Conservation (phyloP, 148 eudicot genomes). For the Limonium bicolor region DNA sequence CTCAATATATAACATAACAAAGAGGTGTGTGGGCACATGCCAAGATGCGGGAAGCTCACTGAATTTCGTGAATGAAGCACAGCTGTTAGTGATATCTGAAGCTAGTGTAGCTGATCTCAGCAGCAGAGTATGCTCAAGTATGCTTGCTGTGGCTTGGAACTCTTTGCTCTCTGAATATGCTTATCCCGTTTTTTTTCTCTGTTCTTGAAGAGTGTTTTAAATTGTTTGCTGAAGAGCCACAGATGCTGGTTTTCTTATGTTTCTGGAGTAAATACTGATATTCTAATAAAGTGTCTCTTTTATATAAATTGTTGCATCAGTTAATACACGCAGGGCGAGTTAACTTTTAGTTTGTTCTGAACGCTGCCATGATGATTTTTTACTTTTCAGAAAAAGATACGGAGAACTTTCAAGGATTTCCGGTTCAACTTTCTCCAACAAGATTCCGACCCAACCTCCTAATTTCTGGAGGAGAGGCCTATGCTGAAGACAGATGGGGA, state of each 20-base stretch:
- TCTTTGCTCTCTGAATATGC: too few species aligned
- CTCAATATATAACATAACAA: constrained; percentile 14
- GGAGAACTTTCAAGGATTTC: constrained; percentile 18
- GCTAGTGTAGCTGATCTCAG: constrained; percentile 77
- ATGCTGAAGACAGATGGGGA: constrained; percentile 72
- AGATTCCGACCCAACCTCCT: constrained; percentile 91
- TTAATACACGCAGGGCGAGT: too few species aligned
- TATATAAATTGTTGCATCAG: too few species aligned
- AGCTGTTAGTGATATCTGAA: constrained; percentile 72
- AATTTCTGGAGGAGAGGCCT: constrained; percentile 76
- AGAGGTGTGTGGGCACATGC: constrained; percentile 28
- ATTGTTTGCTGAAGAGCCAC: too few species aligned
- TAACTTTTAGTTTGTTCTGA: too few species aligned
- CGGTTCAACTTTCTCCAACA: constrained; percentile 29
- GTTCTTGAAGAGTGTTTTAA: too few species aligned
- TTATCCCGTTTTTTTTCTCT: too few species aligned
- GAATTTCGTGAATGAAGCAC: constrained; percentile 94
- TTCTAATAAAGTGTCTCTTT: too few species aligned
- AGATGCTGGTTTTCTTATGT: too few species aligned
- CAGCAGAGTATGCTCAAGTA: constrained; percentile 56
- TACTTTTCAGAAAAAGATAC: constrained; percentile 19
- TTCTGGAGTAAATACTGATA: too few species aligned
- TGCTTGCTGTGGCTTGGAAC: too few species aligned
- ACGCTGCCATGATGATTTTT: too few species aligned
- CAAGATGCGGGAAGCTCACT: constrained; percentile 39